Base-by-base conservation (phyloP, 2,329 filamentous ascomycete genomes). In the Ophiostoma triangulosporum region DNA sequence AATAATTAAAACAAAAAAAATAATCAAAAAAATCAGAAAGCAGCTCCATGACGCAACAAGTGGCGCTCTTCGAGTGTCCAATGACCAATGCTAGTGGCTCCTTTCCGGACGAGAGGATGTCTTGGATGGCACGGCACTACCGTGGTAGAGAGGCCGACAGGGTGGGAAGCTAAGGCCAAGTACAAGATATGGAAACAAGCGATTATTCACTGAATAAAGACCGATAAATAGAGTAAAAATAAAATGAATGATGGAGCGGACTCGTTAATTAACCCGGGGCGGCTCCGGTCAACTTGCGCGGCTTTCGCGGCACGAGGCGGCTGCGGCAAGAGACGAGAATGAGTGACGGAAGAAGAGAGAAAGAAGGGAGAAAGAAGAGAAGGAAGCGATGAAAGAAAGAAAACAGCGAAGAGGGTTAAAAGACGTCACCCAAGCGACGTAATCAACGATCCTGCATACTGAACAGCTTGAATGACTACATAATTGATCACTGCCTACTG, bases 71-170 rank as follows among this genome's bases (percentile, higher is more conserved):
- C 15, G 4, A 35, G n/a, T 5, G 24, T 14, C 26, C 40, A 17
- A 46, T 31, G 43, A 6, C 6, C 24, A 27, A 15, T 29, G n/a
- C 43, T 46, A 46, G 43, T 46, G 43, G 43, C 17, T 24, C 15
- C 24, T 26, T 45, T 29, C 48, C 54, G 54, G 54, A 53, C 54
- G 54, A 56, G 54, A 54, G 54, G 54, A 56, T 51, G 54, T 56
- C 20, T 45, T 40, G 12, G 31, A 53, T 29, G 33, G 40, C 20
- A 24, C n/a, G 24, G 24, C 12, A 43, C n/a, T 43, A 43, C 17
- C 14, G 32, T 14, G 32, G 7, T 35, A 15, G 32, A 35, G 32
- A 14, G 40, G 6, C 29, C 22, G 40, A 24, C 14, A 51, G 29
- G 27, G 53, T 7, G 50, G 50, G 50, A 45, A 20, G 40, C 11